Evolutionary conservation across 179 eudicot genomes (phyloP).

Genomic region (Spinacia oleracea): DNA sequence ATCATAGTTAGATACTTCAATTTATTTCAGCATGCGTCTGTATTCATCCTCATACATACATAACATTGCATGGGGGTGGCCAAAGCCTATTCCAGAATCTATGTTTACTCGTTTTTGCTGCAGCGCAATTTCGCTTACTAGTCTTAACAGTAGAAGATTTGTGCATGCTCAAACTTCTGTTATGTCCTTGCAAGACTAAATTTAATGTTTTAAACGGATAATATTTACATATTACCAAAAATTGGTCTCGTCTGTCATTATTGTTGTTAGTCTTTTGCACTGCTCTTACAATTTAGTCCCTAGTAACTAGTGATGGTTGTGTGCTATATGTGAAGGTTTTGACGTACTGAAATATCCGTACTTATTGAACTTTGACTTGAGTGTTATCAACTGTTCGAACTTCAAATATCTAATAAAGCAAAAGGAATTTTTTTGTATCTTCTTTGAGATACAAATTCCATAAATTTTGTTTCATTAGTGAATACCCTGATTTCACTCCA

Average conservation of each 20-base stretch:
- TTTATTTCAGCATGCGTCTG: not conserved
- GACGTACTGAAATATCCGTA: not conserved
- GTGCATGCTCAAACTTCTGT: not conserved
- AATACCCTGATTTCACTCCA: not conserved
- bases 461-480: not conserved
- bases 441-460: not conserved
- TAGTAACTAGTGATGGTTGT: not conserved
- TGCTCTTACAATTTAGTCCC: not conserved
- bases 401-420: not conserved
- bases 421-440: not conserved
- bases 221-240: not conserved
- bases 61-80: not conserved
- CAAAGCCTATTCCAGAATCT: not conserved
- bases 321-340: not conserved
- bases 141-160: not conserved
- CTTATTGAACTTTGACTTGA: conserved; percentile 2
- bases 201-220: not conserved
- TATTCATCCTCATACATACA: not conserved
- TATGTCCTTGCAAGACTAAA: not conserved
- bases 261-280: not conserved
- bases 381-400: not conserved
- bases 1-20: too few species aligned
- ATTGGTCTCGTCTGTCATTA: not conserved
- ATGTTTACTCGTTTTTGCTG: not conserved
- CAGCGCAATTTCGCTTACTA: not conserved